Base-by-base conservation (phyloP, 768 basidiomycete species). In the Naganishia vishniacii region DNA sequence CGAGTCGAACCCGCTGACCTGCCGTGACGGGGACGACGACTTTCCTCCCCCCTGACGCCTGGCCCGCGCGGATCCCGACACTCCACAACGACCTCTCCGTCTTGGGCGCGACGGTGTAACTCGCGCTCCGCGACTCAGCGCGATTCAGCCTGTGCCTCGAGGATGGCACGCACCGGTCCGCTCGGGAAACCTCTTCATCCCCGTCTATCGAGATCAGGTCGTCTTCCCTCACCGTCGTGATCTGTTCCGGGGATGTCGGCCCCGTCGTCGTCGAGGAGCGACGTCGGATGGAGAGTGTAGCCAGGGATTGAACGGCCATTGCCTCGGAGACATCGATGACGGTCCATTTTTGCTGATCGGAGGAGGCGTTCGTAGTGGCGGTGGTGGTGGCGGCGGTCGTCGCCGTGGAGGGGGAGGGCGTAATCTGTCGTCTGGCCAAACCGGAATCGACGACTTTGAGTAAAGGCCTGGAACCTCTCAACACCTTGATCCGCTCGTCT, bases 271-370 rank as follows among this genome's bases (percentile, higher is more conserved):
- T n/a, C n/a, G n/a, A n/a, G n/a, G 31, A 15, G 18, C 29, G 3
- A 32, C 13, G 49, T 3, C 49, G 31, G 15, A n/a, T 16, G 49
- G 53, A 12, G 53, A 56, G 53, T 1, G 53, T 26, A 11, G 37
- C 31, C 20, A 56, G 37, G 16, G 53, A 56, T 25, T 56, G 53
- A 12, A 56, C 53, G 53, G 32, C 8, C 31, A 37, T 56, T 4
- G 47, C 28, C 40, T 56, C 53, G 3, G 53, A 37, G 28, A 56
- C 23, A 23, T 34, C 34, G 53, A 56, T 34, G 53, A 56, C 40
- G 6, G 53, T 56, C 13, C 37, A 8, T 18, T n/a, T 40, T 11
- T 37, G 15, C 6, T 31, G 7, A 34, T 31, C 23, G 18, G n/a
- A n/a, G n/a, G n/a, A n/a, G n/a, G n/a, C n/a, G n/a, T n/a, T n/a